Conservation (phyloP, 2,329 filamentous ascomycete species). For the Phoma sp. region DNA sequence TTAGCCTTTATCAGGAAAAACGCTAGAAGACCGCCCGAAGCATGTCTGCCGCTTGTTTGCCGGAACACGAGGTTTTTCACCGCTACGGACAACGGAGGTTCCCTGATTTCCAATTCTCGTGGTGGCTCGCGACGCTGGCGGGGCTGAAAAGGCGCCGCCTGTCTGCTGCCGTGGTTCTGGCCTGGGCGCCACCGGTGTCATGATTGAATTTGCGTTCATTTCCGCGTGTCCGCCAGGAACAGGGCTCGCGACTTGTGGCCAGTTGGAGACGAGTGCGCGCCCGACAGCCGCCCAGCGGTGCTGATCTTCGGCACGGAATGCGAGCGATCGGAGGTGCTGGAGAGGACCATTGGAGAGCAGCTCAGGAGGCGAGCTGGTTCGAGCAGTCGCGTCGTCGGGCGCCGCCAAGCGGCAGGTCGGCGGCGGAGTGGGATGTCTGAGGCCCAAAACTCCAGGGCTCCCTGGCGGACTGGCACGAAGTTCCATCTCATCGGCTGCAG, state of each 20-base stretch:
- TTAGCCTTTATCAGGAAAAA: slow-evolving; percentile 6
- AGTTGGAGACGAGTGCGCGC: slow-evolving; percentile 1
- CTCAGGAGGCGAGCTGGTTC: slow-evolving; percentile 8
- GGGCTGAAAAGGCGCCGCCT: background rate
- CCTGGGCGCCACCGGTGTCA: slow-evolving; percentile 5
- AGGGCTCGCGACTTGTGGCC: background rate
- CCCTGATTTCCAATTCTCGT: background rate
- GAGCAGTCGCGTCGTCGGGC: background rate
- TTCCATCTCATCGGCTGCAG: slow-evolving; percentile 27
- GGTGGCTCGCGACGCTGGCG: background rate
- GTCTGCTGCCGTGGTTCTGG: background rate
- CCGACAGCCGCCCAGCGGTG: background rate
- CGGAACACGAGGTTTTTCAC: slow-evolving; percentile 2
- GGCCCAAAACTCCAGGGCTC: slow-evolving; percentile 5
- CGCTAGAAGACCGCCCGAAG: slow-evolving; percentile 2
- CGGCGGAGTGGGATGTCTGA: slow-evolving; percentile 6
- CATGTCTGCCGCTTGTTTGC: background rate
- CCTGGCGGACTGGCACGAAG: background rate
- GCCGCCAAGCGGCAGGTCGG: slow-evolving; percentile 14
- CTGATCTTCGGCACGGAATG: slow-evolving; percentile 2
- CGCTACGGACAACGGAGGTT: slow-evolving; percentile 6
- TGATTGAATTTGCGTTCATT: slow-evolving; percentile 3
- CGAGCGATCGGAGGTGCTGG: slow-evolving; percentile 1
- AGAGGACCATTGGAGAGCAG: slow-evolving; percentile 7
- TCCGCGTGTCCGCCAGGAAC: slow-evolving; percentile 6